Conservation (phyloP, 371 early-diverging fungal species). For the Rhizomucor miehei region DNA sequence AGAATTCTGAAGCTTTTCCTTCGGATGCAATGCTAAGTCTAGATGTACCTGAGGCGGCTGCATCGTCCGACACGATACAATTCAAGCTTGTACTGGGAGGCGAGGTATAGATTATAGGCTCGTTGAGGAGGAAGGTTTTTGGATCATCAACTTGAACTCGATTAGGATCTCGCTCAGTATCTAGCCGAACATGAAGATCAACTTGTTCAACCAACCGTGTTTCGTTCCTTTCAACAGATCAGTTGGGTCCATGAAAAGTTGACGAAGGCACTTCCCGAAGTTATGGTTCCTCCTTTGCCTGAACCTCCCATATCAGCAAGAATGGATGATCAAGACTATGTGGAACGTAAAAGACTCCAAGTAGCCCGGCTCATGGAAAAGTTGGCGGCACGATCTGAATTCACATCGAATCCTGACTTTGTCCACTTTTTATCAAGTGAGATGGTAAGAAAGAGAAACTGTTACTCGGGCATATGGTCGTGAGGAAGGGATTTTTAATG, state of each 20-base stretch:
- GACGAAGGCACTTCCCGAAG: conserved; percentile 30
- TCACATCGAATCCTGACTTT: conserved; percentile 40
- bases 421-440: conserved; percentile 58
- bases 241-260: conserved; percentile 56
- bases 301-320: conserved; percentile 43
- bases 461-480: no score
- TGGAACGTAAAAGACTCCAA: conserved; percentile 59
- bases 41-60: conserved; percentile 61
- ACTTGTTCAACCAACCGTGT: conserved; percentile 23
- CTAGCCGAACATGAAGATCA: conserved; percentile 9
- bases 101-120: conserved; percentile 13
- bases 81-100: conserved; percentile 53
- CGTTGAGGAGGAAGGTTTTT: no score
- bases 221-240: conserved; percentile 61
- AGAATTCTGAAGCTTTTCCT: no score
- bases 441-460: no score
- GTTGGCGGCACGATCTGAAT: conserved; percentile 35
- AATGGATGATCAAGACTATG: conserved; percentile 63
- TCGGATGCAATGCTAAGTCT: conserved; percentile 13
- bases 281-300: conserved; percentile 54
- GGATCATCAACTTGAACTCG: no score
- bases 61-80: conserved; percentile 59
- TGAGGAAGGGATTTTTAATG: not conserved
- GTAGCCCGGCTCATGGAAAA: conserved; percentile 51
- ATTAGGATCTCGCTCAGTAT: conserved; percentile 15